Base-by-base conservation (phyloP, 1,139 yeast species). In the Yamadazyma trypodendri region DNA sequence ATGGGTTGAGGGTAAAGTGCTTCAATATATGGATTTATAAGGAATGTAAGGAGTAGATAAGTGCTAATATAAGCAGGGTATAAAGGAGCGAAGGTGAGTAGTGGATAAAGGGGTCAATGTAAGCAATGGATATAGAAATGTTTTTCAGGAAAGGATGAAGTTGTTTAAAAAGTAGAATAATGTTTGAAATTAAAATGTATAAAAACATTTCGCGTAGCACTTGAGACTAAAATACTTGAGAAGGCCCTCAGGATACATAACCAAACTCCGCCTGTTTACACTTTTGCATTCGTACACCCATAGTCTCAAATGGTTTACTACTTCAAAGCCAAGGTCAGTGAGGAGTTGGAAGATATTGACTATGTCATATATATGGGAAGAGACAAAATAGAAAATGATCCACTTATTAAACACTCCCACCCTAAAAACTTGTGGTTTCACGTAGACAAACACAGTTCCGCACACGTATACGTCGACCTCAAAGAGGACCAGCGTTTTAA, bases 371-470 rank as follows among this genome's bases (percentile, higher is more conserved):
- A 80, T 48, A 81, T 84, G 83, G 95, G 95, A 3, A 80, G 75
- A 52, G 87, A 86, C 56, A 84, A 84, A 57, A 65, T 70, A 43
- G 95, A 86, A 58, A 86, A 86, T 55, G 95, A 84, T 51, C 75
- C 79, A 18, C 62, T 87, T 41, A 82, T 87, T 41, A 80, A 79
- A 52, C 74, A 79, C 52, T 88, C 92, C 0, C 72, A 77, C 47
- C 81, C 81, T 12, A 77, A 75, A 42, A 85, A 84, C 54, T 65
- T 84, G 7, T 87, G 96, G 94, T 86, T 87, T 53, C 95, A 86
- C 57, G 90, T 83, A 7, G 94, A 85, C 51, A 84, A 83, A 49
- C 69, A 80, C 38, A 81, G 90, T 9, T 82, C 90, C 31, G 95
- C 94, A 0, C 95, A 87, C 56, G 72, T 87, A n/a, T 87, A 87